These are phyloP conservation scores for Tylopilus vinaceipallidus DNA, from an alignment of 768 basidiomycete species.

Conservation along the genomic window DNA sequence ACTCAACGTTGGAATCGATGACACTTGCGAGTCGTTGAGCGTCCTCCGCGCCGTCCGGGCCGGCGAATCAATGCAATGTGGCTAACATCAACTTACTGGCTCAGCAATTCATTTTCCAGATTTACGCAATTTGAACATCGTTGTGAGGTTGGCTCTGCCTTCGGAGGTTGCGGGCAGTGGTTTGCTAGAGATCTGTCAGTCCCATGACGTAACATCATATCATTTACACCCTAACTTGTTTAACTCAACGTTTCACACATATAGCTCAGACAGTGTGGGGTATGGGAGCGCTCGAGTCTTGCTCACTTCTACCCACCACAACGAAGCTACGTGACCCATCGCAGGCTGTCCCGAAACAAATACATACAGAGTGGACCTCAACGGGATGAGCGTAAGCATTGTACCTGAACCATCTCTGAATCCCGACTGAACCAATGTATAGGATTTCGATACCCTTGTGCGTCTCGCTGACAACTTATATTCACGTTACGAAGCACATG, in stretches of 20 bases:
- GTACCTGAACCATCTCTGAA: background rate
- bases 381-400: conserved; percentile 19
- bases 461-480: conserved; percentile 26
- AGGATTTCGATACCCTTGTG: conserved; percentile 26
- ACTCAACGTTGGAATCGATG: background rate
- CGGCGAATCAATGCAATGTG: too few species aligned
- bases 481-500: conserved; percentile 21
- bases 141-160: conserved; percentile 3
- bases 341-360: background rate
- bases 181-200: conserved; percentile 11
- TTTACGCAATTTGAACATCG: background rate
- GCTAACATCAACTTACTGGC: too few species aligned
- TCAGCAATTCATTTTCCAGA: too few species aligned
- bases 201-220: conserved; percentile 13
- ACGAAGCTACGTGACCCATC: background rate
- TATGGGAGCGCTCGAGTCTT: conserved; percentile 2
- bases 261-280: conserved; percentile 8
- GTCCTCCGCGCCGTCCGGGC: too few species aligned
- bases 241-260: conserved; percentile 12
- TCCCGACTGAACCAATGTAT: background rate
- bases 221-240: conserved; percentile 4
- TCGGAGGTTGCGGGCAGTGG: background rate
- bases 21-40: too few species aligned
- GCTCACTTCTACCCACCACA: conserved; percentile 1
- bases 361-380: background rate